These are phyloP conservation scores for Vaccinium myrtillus DNA, from an alignment of 148 eudicot genomes.

Conservation along the genomic window DNA sequence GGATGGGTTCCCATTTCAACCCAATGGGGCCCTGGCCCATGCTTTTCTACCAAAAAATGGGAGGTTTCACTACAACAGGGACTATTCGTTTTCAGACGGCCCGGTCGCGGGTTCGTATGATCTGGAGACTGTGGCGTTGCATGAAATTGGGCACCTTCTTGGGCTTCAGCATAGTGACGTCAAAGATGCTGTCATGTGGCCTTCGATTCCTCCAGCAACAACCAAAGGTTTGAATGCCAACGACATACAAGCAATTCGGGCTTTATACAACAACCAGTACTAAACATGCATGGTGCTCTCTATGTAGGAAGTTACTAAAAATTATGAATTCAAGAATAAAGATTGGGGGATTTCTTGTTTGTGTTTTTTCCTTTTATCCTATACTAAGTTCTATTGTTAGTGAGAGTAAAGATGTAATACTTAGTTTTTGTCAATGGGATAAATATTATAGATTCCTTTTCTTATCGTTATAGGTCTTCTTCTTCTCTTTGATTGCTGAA, in stretches of 20 bases:
- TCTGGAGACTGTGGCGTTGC: constrained; percentile 23
- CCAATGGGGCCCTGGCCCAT: constrained; percentile 21
- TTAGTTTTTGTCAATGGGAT: not conserved
- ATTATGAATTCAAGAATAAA: not conserved
- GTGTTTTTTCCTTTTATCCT: too few species aligned
- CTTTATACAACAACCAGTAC: not conserved
- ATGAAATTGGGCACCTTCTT: constrained; percentile 34
- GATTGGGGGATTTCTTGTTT: not conserved
- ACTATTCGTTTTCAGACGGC: constrained; percentile 14
- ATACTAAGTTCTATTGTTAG: not conserved
- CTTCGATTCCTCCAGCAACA: not conserved
- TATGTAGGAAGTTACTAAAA: not conserved
- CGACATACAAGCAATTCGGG: constrained; percentile 26
- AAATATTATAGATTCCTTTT: too few species aligned
- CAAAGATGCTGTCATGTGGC: not conserved
- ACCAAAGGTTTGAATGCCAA: constrained; percentile 19
- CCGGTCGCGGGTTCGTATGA: not conserved
- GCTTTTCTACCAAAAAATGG: constrained; percentile 21
- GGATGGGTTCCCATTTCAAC: constrained; percentile 14
- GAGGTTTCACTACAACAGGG: constrained; percentile 24
- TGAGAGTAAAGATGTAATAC: not conserved
- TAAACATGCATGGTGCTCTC: not conserved
- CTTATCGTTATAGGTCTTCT: too few species aligned
- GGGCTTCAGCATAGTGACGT: constrained; percentile 4
- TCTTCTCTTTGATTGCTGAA: too few species aligned